Percentiles rank a stretch among this genome's conserved stretches.
Evolutionary conservation across 306 rosid species (phyloP).

Genomic region (Trifolium pratense): DNA sequence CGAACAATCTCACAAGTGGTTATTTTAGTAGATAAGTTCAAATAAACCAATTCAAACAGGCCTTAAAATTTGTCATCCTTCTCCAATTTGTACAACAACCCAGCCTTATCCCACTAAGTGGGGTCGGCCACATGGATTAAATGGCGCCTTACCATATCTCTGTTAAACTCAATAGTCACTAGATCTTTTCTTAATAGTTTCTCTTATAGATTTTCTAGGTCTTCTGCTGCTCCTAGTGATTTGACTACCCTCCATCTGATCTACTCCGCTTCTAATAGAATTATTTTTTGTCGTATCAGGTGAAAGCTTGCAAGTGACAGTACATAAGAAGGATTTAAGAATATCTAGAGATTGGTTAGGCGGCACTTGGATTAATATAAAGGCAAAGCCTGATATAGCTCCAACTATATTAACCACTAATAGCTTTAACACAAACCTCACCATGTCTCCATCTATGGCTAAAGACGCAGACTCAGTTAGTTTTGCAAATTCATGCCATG

Average conservation of each 20-base stretch:
- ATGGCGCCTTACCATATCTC: too few species aligned
- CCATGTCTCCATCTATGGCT: conserved; percentile 48
- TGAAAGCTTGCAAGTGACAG: conserved; percentile 68
- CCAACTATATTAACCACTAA: conserved; percentile 50
- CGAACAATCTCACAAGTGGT: background rate
- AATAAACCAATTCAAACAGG: background rate
- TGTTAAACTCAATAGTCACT: too few species aligned
- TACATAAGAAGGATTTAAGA: conserved; percentile 74
- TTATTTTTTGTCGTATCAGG: conserved; percentile 55
- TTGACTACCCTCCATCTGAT: too few species aligned
- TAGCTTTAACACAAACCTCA: conserved; percentile 49
- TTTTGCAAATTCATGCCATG: conserved; percentile 51
- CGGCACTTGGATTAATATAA: conserved; percentile 70
- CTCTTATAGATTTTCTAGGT: too few species aligned
- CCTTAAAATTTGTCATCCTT: background rate
- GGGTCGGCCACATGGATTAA: too few species aligned
- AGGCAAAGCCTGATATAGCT: conserved; percentile 69
- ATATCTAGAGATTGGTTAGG: conserved; percentile 88
- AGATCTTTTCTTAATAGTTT: too few species aligned
- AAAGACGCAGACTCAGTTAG: conserved; percentile 51
- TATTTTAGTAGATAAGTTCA: background rate
- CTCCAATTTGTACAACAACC: conserved; percentile 3
- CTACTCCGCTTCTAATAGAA: background rate
- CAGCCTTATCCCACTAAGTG: too few species aligned
- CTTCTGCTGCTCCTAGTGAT: too few species aligned